These are phyloP conservation scores for Fusarium penzigii DNA, from an alignment of 2,329 filamentous ascomycete species.

Conservation along the genomic window DNA sequence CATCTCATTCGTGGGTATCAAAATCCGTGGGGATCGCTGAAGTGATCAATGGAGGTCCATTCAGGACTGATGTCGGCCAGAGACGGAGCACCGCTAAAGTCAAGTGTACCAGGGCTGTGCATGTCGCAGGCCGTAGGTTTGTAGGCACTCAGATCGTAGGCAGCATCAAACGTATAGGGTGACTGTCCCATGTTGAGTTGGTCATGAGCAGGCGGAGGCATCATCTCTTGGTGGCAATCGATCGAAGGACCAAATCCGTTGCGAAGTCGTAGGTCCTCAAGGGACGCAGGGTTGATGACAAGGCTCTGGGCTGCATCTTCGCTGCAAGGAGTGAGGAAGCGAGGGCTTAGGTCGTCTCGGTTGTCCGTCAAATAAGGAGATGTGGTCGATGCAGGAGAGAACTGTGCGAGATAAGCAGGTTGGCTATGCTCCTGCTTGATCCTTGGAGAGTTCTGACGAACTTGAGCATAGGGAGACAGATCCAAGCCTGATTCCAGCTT, in stretches of 20 bases:
- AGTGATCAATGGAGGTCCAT: conserved; percentile 30
- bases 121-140: conserved; percentile 29
- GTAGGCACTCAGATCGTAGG: conserved; percentile 42
- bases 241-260: conserved; percentile 31
- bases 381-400: conserved; percentile 39
- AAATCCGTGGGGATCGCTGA: conserved; percentile 33
- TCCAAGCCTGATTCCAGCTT: conserved; percentile 42
- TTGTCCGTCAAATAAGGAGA: conserved; percentile 40
- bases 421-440: conserved; percentile 43
- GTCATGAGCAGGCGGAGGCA: conserved; percentile 31
- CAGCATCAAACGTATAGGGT: conserved; percentile 42
- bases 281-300: conserved; percentile 29
- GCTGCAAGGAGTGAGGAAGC: conserved; percentile 56
- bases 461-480: conserved; percentile 32
- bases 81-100: conserved; percentile 26
- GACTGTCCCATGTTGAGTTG: conserved; percentile 33
- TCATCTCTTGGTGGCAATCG: conserved; percentile 30
- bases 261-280: conserved; percentile 30
- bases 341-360: conserved; percentile 37
- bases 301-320: conserved; percentile 44
- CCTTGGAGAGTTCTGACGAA: conserved; percentile 21
- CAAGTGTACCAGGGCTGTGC: conserved; percentile 28
- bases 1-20: conserved; percentile 29
- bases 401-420: conserved; percentile 34
- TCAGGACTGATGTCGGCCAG: conserved; percentile 30